Conservation (phyloP, 2,329 filamentous ascomycete genomes). For the Xenoacremonium recifei region DNA sequence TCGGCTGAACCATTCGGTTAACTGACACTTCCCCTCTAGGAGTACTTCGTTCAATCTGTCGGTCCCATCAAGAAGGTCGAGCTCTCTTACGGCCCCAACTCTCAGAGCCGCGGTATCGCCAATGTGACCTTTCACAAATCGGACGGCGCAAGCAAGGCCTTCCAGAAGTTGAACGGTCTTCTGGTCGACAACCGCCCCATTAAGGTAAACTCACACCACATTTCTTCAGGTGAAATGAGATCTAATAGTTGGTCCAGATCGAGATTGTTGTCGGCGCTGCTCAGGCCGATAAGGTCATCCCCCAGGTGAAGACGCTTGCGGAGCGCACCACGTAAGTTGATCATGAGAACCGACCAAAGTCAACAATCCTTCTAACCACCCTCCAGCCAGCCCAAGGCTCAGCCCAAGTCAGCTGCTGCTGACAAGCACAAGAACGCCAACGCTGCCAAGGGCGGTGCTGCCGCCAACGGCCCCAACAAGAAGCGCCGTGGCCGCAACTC, state of each 20-base stretch:
- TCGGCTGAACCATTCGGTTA: constrained; percentile 36
- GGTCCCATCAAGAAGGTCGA: constrained; percentile 89
- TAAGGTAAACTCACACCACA: no score
- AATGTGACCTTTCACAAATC: constrained; percentile 82
- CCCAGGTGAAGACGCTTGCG: constrained; percentile 67
- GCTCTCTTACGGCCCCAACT: constrained; percentile 89
- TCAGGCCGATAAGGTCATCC: constrained; percentile 64
- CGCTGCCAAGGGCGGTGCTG: constrained; percentile 39
- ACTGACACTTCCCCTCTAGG: constrained; percentile 79
- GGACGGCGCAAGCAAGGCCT: constrained; percentile 81
- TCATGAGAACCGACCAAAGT: neutral
- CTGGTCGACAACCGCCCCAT: constrained; percentile 88
- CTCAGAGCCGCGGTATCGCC: constrained; percentile 87
- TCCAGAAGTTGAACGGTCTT: constrained; percentile 80
- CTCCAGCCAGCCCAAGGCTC: constrained; percentile 35
- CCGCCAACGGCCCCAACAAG: constrained; percentile 49
- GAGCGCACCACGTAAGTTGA: constrained; percentile 74
- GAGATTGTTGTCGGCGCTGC: constrained; percentile 85
- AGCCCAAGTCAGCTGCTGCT: constrained; percentile 78
- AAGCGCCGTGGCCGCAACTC: constrained; percentile 54
- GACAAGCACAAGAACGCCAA: constrained; percentile 65
- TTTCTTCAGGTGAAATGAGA: neutral
- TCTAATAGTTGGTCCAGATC: constrained; percentile 70
- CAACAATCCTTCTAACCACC: constrained; percentile 10
- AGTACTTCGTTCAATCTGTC: constrained; percentile 89